A percentile compares a stretch with the other conserved stretches of the same genome.
phyloP scores from a whole-genome alignment of 768 basidiomycete genomes.

The Glaciozyma antarctica region DNA sequence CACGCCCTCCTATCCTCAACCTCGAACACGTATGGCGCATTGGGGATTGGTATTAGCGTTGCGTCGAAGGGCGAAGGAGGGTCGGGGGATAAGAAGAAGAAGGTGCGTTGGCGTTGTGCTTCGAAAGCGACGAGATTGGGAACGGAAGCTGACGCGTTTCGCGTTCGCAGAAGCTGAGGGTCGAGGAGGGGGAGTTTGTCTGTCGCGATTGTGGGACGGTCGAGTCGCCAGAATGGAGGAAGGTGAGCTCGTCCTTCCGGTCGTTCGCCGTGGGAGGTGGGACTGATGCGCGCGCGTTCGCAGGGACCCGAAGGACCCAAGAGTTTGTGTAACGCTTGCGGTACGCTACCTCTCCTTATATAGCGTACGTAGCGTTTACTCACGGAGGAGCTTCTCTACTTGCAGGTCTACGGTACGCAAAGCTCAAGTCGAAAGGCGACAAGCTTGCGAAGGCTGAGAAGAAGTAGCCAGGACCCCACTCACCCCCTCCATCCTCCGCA shows the following conservation, averaged over 20 bases:
- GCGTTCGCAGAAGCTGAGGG: slow-evolving; percentile 21
- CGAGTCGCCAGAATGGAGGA: slow-evolving; percentile 97
- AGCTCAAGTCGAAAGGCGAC: slow-evolving; percentile 28
- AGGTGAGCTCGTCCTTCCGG: slow-evolving; percentile 39
- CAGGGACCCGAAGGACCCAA: slow-evolving; percentile 82
- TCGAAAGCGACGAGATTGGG: not conserved
- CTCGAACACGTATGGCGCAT: slow-evolving; percentile 33
- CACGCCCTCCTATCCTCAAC: slow-evolving; percentile 28
- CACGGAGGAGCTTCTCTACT: not conserved
- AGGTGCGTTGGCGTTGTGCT: slow-evolving; percentile 8
- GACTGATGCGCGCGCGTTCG: not conserved
- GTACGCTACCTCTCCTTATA: slow-evolving; percentile 35
- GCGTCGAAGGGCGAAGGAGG: slow-evolving; percentile 21
- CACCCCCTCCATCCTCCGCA: too few species aligned
- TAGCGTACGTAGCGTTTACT: not conserved
- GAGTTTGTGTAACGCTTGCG: slow-evolving; percentile 94
- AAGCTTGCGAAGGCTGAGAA: slow-evolving; percentile 15
- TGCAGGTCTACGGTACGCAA: slow-evolving; percentile 30
- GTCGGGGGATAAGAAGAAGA: slow-evolving; percentile 31
- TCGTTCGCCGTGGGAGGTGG: too few species aligned
- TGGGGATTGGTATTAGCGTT: slow-evolving; percentile 32
- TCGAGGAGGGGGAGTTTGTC: slow-evolving; percentile 35
- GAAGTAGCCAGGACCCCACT: not conserved
- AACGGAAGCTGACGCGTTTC: not conserved
- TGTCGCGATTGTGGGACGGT: slow-evolving; percentile 68